Conservation (phyloP, 768 basidiomycete genomes). For the Suillus spraguei region DNA sequence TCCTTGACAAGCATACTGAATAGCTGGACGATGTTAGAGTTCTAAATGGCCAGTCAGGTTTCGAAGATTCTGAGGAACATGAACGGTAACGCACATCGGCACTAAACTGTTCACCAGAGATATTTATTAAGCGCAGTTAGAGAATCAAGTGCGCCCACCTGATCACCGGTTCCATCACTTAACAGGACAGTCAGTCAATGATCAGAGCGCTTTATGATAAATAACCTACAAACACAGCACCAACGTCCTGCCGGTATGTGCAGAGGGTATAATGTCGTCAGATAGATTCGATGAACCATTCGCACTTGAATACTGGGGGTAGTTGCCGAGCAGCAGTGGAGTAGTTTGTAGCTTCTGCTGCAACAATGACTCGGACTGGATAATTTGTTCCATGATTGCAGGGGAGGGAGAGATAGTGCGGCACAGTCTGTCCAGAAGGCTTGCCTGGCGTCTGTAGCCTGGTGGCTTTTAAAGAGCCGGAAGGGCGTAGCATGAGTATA, state of each 20-base stretch:
- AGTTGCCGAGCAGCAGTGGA: slow-evolving; percentile 5
- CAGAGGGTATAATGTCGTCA: slow-evolving; percentile 46
- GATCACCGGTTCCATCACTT: slow-evolving; percentile 41
- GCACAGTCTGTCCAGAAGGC: neutral
- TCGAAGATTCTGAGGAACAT: neutral
- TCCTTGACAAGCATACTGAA: slow-evolving; percentile 75
- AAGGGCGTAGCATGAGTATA: neutral
- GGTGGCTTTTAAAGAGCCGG: slow-evolving; percentile 10
- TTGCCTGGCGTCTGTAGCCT: neutral
- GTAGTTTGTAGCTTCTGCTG: slow-evolving; percentile 15
- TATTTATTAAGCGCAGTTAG: neutral
- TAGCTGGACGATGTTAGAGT: slow-evolving; percentile 72
- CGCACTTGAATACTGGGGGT: neutral
- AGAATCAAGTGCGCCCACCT: slow-evolving; percentile 21
- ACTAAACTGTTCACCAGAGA: slow-evolving; percentile 64
- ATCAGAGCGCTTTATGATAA: no score
- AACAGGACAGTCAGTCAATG: neutral
- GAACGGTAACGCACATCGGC: slow-evolving; percentile 47
- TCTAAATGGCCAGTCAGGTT: slow-evolving; percentile 39
- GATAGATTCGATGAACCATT: slow-evolving; percentile 7
- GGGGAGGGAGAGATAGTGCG: neutral
- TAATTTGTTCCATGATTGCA: slow-evolving; percentile 17
- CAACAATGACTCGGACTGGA: neutral
- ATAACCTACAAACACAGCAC: slow-evolving; percentile 67
- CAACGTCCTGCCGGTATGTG: slow-evolving; percentile 51